Evolutionary conservation across 441 rosid genomes (phyloP).

Genomic region (Pelargonium australe): DNA sequence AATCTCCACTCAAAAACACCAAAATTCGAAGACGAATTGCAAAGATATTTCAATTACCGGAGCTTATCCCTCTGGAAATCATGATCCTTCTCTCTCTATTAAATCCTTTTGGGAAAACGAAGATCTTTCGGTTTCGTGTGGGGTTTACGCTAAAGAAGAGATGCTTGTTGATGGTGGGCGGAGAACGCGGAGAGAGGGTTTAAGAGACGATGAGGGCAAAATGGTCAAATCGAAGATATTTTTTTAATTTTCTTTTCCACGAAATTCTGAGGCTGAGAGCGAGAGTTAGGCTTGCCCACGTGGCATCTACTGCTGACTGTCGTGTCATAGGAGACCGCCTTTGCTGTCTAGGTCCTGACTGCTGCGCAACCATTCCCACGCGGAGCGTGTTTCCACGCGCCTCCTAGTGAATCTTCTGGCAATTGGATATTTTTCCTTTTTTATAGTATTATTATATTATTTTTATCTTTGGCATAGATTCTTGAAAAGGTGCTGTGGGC

Average conservation of each 20-base stretch:
- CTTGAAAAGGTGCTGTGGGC: neutral
- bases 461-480: no score
- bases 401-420: neutral
- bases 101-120: neutral
- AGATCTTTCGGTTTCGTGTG: constrained; percentile 5
- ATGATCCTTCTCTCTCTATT: neutral
- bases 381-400: neutral
- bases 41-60: neutral
- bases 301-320: neutral
- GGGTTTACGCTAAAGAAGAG: neutral
- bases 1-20: neutral
- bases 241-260: neutral
- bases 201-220: neutral
- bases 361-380: neutral
- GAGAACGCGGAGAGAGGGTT: neutral
- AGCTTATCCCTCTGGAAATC: neutral
- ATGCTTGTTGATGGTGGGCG: neutral
- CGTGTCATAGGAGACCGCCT: constrained; percentile 4
- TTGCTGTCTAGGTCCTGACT: neutral
- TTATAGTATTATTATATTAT: no score
- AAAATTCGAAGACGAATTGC: neutral
- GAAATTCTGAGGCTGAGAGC: neutral
- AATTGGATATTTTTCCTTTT: neutral
- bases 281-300: neutral
- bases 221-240: neutral